Evolutionary conservation across 805 yeast species (phyloP).

Genomic region (Teunomyces barrocoloradensis): DNA sequence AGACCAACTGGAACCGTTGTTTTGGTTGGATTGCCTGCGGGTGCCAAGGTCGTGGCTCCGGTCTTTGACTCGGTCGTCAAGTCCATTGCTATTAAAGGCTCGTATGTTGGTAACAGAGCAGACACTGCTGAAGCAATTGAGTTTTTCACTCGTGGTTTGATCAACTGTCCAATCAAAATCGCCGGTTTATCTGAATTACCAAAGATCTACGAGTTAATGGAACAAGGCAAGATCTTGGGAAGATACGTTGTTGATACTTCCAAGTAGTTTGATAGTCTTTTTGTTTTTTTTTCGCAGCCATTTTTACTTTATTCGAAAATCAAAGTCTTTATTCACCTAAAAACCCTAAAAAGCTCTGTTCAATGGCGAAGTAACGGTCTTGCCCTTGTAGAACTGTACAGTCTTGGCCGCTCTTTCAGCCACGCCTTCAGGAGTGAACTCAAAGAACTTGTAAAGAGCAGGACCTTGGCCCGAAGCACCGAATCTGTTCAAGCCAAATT

Average conservation of each 20-base stretch:
- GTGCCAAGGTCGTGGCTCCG: constrained; percentile 66
- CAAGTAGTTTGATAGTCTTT: constrained; percentile 34
- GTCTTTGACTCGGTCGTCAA: constrained; percentile 74
- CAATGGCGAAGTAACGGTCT: constrained; percentile 69
- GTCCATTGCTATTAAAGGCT: constrained; percentile 71
- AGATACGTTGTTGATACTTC: constrained; percentile 83
- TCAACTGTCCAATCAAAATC: constrained; percentile 69
- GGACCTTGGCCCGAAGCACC: constrained; percentile 94
- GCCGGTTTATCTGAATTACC: constrained; percentile 74
- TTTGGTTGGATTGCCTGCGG: constrained; percentile 74
- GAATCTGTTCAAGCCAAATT: constrained; percentile 91
- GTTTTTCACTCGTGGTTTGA: constrained; percentile 69
- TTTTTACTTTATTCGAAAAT: not conserved
- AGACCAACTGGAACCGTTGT: constrained; percentile 33
- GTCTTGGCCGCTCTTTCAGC: constrained; percentile 82
- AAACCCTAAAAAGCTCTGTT: constrained; percentile 63
- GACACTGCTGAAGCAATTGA: constrained; percentile 81
- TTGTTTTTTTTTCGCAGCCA: not conserved
- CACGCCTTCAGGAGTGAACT: constrained; percentile 90
- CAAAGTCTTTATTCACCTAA: not conserved
- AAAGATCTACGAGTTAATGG: constrained; percentile 71
- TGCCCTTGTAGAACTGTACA: constrained; percentile 79
- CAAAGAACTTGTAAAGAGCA: constrained; percentile 80
- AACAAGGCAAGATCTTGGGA: constrained; percentile 80
- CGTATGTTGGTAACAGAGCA: constrained; percentile 86